Evolutionary conservation across 306 rosid genomes (phyloP).

Genomic region (Aeschynomene evenia): DNA sequence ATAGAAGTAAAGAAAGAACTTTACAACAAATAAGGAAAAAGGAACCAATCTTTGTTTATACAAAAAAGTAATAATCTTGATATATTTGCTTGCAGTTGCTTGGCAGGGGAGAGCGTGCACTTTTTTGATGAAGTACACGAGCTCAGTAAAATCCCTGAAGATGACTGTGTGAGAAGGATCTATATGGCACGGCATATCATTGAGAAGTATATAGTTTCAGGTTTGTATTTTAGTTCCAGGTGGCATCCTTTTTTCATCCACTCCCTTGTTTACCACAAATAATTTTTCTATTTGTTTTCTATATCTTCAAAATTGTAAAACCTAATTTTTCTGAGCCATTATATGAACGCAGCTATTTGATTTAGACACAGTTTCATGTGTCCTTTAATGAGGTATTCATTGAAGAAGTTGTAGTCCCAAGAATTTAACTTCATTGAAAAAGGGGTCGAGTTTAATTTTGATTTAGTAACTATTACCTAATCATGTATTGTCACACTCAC

Average conservation of each 20-base stretch:
- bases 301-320: neutral
- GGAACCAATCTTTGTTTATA: neutral
- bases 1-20: neutral
- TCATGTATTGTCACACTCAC: no score
- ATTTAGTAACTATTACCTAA: no score
- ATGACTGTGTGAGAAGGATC: constrained; percentile 84
- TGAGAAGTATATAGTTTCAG: constrained; percentile 83
- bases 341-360: constrained; percentile 8
- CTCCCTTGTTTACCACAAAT: neutral
- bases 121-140: constrained; percentile 87
- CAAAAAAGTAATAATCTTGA: constrained; percentile 21
- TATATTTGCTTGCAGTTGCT: constrained; percentile 73
- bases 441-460: no score
- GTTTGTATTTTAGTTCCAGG: constrained; percentile 38
- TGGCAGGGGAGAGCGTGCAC: constrained; percentile 98
- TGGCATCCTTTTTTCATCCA: constrained; percentile 10
- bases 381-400: constrained; percentile 5
- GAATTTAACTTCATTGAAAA: neutral
- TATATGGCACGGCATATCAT: constrained; percentile 96
- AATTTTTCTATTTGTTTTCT: neutral
- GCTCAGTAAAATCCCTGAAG: constrained; percentile 72
- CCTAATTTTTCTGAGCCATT: neutral
- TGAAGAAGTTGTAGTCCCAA: constrained; percentile 24
- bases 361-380: neutral
- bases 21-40: neutral